These are phyloP conservation scores for Ceratocystis huliohia DNA, from an alignment of 2,329 filamentous ascomycete genomes.

Conservation along the genomic window DNA sequence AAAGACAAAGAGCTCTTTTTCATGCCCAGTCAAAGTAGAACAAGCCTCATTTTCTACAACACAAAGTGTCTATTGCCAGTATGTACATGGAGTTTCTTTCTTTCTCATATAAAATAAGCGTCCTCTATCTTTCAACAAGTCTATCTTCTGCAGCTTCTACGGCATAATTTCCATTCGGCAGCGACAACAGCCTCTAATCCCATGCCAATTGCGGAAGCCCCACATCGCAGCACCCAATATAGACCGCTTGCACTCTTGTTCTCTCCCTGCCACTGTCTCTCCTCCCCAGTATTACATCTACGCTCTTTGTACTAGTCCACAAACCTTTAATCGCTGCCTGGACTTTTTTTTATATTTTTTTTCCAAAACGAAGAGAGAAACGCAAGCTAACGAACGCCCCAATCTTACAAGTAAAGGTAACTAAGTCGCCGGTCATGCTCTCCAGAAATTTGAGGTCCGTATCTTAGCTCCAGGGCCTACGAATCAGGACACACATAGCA, in stretches of 20 bases:
- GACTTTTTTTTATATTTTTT: neutral
- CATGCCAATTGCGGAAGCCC: neutral
- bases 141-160: neutral
- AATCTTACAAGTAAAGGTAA: neutral
- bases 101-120: neutral
- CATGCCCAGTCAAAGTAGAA: too few relatives aligned
- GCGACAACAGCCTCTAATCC: neutral
- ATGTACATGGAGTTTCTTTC: too few relatives aligned
- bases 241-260: neutral
- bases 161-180: neutral
- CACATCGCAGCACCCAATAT: neutral
- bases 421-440: neutral
- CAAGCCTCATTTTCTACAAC: neutral
- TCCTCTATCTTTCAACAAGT: neutral
- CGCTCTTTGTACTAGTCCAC: neutral
- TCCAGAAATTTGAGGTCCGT: neutral
- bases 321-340: neutral
- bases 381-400: neutral
- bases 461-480: neutral
- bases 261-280: neutral
- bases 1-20: too few relatives aligned
- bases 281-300: neutral
- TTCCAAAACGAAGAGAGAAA: neutral
- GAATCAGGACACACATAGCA: neutral
- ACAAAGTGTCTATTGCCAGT: too few relatives aligned